These are phyloP conservation scores for Biscogniauxia marginata DNA, from an alignment of 2,329 filamentous ascomycete genomes.

Conservation along the genomic window DNA sequence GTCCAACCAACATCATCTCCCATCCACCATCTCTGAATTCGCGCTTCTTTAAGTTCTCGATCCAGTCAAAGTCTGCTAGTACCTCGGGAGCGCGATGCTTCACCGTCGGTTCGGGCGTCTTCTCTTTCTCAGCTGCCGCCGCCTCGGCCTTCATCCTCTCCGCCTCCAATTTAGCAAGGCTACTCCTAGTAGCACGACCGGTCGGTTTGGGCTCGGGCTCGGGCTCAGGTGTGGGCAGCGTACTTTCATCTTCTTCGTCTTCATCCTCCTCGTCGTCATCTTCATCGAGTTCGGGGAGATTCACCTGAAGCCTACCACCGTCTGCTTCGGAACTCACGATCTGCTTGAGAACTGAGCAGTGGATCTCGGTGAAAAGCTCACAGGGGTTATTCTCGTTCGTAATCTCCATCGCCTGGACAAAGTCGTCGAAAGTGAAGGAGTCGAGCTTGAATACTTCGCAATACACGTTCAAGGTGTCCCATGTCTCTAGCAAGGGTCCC, in stretches of 20 bases:
- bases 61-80: slow-evolving; percentile 74
- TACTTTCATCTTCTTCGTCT: slow-evolving; percentile 55
- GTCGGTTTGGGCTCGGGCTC: slow-evolving; percentile 65
- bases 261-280: slow-evolving; percentile 66
- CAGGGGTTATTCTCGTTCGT: slow-evolving; percentile 72
- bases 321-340: slow-evolving; percentile 74
- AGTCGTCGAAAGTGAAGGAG: slow-evolving; percentile 97
- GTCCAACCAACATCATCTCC: slow-evolving; percentile 84
- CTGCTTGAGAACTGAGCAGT: slow-evolving; percentile 87
- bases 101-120: slow-evolving; percentile 46
- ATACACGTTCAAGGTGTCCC: slow-evolving; percentile 98
- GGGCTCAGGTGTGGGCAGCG: slow-evolving; percentile 62
- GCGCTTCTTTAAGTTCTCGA: slow-evolving; percentile 76
- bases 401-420: slow-evolving; percentile 80
- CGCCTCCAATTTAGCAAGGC: slow-evolving; percentile 77
- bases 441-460: slow-evolving; percentile 92
- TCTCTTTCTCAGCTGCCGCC: slow-evolving; percentile 50
- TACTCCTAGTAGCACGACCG: slow-evolving; percentile 78
- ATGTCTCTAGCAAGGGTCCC: slow-evolving; percentile 83
- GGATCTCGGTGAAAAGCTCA: slow-evolving; percentile 84
- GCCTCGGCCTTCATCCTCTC: slow-evolving; percentile 64
- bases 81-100: slow-evolving; percentile 74
- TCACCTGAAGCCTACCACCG: slow-evolving; percentile 76
- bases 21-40: slow-evolving; percentile 88
- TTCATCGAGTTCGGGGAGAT: slow-evolving; percentile 71